phyloP scores from a whole-genome alignment of 1,284 basidiomycete species.

The Puccinia horiana region DNA sequence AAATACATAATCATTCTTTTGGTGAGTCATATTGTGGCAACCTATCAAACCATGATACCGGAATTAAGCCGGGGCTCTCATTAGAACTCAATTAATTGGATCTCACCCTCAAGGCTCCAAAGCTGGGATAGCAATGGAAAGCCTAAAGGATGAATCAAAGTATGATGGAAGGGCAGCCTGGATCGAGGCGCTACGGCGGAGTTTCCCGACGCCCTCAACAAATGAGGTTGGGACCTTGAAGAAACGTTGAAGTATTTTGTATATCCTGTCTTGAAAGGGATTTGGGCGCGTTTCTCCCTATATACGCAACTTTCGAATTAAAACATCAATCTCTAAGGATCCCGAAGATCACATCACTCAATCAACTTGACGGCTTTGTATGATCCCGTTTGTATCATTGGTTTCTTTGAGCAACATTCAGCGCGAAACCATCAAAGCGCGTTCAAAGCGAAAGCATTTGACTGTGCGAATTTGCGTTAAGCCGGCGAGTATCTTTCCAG shows the following conservation, averaged over 20 bases:
- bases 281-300: slow-evolving; percentile 13
- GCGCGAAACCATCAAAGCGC: background rate
- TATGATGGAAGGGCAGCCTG: background rate
- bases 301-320: background rate
- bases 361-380: slow-evolving; percentile 7
- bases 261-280: slow-evolving; percentile 22
- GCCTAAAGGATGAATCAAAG: slow-evolving; percentile 1
- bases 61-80: slow-evolving; percentile 33
- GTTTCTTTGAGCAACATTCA: background rate
- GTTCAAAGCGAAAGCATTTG: background rate
- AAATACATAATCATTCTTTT: slow-evolving; percentile 3
- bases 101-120: slow-evolving; percentile 16
- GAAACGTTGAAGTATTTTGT: background rate
- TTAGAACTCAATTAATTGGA: slow-evolving; percentile 9
- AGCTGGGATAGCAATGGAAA: background rate
- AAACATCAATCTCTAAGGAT: background rate
- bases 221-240: background rate
- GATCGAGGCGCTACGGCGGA: slow-evolving; percentile 22
- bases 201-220: background rate
- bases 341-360: slow-evolving; percentile 9
- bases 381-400: background rate
- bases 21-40: no score
- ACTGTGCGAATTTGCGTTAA: background rate
- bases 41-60: background rate
- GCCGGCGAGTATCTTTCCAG: background rate